phyloP scores from a whole-genome alignment of 148 eudicot genomes.

The Amaranthus palmeri region DNA sequence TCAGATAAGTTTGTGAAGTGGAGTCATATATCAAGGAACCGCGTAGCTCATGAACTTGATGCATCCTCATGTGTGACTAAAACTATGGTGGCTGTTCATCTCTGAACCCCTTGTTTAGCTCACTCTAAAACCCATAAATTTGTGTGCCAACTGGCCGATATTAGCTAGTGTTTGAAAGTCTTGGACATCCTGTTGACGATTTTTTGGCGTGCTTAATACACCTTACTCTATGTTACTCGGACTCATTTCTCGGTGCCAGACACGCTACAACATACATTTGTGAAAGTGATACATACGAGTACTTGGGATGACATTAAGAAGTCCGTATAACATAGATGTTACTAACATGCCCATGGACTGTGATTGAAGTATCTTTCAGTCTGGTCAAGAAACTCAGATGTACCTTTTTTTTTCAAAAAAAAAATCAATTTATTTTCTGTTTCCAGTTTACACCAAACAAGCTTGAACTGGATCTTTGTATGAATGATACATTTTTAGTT shows the following conservation, averaged over 20 bases:
- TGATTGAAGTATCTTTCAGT: conserved; percentile 14
- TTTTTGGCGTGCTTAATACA: conserved; percentile 7
- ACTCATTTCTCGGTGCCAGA: too few species aligned
- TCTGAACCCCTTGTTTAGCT: conserved; percentile 27
- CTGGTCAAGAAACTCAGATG: background rate
- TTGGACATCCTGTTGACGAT: conserved; percentile 3
- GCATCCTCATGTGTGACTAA: conserved; percentile 85
- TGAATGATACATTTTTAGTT: background rate
- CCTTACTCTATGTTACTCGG: too few species aligned
- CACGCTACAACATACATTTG: too few species aligned
- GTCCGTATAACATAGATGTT: background rate
- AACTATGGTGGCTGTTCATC: conserved; percentile 65
- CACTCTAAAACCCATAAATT: background rate
- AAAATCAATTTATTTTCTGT: background rate
- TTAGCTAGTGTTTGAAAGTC: conserved; percentile 1
- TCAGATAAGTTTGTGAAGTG: conserved; percentile 44
- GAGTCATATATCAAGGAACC: conserved; percentile 75
- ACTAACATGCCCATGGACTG: conserved; percentile 9
- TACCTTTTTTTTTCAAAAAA: background rate
- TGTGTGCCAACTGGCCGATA: background rate
- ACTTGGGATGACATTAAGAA: too few species aligned
- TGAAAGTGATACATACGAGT: too few species aligned
- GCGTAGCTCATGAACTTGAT: conserved; percentile 61
- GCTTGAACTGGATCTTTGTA: background rate
- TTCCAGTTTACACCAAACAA: background rate